Conservation (phyloP, 1,284 basidiomycete species). For the Pseudozyma sp. region DNA sequence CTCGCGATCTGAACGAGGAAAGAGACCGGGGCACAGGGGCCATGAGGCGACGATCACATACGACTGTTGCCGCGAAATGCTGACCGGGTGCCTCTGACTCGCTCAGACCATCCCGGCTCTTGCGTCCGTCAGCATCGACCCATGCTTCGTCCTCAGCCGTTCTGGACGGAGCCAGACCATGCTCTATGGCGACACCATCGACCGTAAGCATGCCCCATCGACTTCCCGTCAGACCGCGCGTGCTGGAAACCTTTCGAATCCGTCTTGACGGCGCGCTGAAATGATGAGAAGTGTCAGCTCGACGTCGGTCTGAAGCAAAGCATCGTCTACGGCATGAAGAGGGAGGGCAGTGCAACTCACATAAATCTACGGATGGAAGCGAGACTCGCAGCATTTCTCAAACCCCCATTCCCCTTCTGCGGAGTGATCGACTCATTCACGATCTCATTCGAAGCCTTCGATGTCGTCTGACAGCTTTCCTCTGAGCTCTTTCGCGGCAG, state of each 20-base stretch:
- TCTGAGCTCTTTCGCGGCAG: conserved; percentile 18
- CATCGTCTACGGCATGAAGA: too few relatives aligned
- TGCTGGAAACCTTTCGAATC: conserved; percentile 22
- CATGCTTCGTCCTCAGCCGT: conserved; percentile 4
- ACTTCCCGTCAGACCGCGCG: conserved; percentile 5
- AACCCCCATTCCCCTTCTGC: conserved; percentile 18
- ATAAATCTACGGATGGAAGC: conserved; percentile 35
- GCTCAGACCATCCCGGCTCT: conserved; percentile 12
- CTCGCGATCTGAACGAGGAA: neutral
- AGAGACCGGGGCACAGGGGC: neutral
- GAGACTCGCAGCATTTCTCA: conserved; percentile 20
- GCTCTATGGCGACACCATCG: conserved; percentile 13
- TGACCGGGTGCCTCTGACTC: neutral
- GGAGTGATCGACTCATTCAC: conserved; percentile 8
- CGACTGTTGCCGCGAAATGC: neutral
- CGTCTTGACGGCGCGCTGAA: conserved; percentile 37
- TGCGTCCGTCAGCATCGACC: conserved; percentile 18
- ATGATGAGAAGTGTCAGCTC: neutral
- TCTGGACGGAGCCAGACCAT: neutral
- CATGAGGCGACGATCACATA: neutral
- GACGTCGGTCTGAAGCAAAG: neutral
- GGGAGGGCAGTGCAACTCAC: conserved; percentile 5
- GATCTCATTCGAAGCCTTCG: conserved; percentile 1
- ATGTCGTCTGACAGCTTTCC: conserved; percentile 20
- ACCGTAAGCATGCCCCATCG: conserved; percentile 11